Evolutionary conservation across 75 land plant species (phyloP), one percentile per base, ranked within the genome.

Genomic region (Adiantum capillusveneris): DNA sequence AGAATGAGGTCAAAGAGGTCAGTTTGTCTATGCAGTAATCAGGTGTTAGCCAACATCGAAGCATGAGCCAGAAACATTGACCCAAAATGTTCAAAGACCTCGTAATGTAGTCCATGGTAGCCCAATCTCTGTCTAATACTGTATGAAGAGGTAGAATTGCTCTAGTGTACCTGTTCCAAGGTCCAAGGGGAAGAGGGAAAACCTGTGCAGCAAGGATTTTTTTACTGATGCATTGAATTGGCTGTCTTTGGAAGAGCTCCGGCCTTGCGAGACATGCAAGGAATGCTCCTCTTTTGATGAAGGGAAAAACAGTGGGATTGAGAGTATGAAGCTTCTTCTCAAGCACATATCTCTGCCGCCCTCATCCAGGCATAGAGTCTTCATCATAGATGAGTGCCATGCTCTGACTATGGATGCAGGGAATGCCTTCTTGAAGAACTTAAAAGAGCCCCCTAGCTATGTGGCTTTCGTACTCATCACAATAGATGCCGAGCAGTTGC

Each of bases 111-210:
- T 41, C 25, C 27, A 65, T 65, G 57, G 63, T 75, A 36, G 75
- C 60, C 28, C 77, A 75, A 39, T 50, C 78, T 0, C 69, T 75
- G 21, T 48, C 52, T 1, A 71, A 41, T 34, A 69, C 78, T 29
- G 30, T 75, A 16, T 28, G n/a, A 41, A 65, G 31, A 29, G 69
- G 53, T n/a, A 71, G 64, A 39, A 57, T 75, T 54, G 75, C 64
- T 22, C 78, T 76, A 21, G 63, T 71, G 27, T 75, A 72, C 36
- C 52, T 75, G 11, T 75, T 75, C 58, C 62, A 73, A 37, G 78
- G 78, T 0, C 78, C 78, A 31, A 68, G 75, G 5, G 78, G 78
- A 11, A 75, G 76, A 29, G 78, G 78, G 25, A 75, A 75, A 52
- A 75, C 69, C 20, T 36, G 76, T 1, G 45, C 76, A 41, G 78